Evolutionary conservation across 2,329 filamentous ascomycete species (phyloP), one percentile per base, ranked within the genome.

Genomic region (Akanthomyces muscarius): DNA sequence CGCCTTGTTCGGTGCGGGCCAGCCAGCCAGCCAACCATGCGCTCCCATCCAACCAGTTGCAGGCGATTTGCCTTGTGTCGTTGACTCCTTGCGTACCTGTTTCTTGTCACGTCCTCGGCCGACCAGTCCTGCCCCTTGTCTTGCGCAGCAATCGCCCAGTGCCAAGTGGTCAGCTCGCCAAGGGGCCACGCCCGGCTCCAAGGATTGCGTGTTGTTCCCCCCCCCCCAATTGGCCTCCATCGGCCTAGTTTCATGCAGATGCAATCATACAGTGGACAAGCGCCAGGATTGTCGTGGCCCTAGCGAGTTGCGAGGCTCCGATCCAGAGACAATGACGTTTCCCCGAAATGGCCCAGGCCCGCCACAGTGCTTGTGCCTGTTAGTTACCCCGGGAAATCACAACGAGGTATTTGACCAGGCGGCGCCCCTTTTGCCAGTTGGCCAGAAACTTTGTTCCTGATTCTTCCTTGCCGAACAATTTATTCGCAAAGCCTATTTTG

Each of bases 161-260:
- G 38, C 13, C 45, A 21, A 53, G 30, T 53, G 21, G 52, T 38
- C 52, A 44, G 23, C 52, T 41, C 52, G 38, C 13, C 51, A 55
- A 53, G 38, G 33, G 36, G 48, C 3, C 45, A 23, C 45, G n/a
- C 33, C 51, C n/a, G 11, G 4, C 33, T 3, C 23, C 44, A 30
- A 25, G n/a, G 55, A 58, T 48, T 47, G 21, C 55, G 33, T 50
- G n/a, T 58, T 16, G 11, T 41, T 50, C 55, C 54, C 42, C 38
- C 42, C 44, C 28, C 28, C 28, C 28, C 28, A 30, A 38, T 58
- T 56, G 11, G 54, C 41, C 41, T 56, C 8, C 44, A 14, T 50
- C 55, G 30, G 55, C 30, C 55, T 59, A 59, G 55, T 48, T 25
- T 58, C 55, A 58, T 58, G 55, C 55, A 50, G 23, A 58, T 50